Base-by-base conservation (phyloP, 1,284 basidiomycete genomes). In the Mrakiaceae sp. region DNA sequence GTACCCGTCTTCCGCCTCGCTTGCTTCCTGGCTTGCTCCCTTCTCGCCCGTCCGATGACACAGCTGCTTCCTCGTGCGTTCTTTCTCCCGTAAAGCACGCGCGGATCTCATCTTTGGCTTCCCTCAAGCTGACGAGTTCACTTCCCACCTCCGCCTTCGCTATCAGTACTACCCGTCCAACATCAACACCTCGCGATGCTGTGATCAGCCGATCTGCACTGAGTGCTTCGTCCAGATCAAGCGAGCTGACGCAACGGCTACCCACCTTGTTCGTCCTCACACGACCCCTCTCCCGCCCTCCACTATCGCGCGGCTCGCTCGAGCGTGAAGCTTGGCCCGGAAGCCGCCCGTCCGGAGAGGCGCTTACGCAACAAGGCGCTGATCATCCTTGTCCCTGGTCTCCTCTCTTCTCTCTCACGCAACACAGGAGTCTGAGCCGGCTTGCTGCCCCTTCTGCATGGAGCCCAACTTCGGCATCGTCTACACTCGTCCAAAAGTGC, bases 201-300 rank as follows among this genome's bases (percentile, higher is more conserved):
- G 95, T 75, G 90, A 94, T 79, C 95, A 99, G 72, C 88, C 90
- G 44, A 94, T 99, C 71, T 99, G 95, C 76, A 97, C 95, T 47
- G 95, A 99, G 77, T 99, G 95, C 75, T 98, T 99, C 73, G 93
- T 98, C 14, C 94, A 98, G 78, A 98, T 98, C 79, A 98, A 98
- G 79, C 87, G 95, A 63, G 84, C 83, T 59, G 96, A 98, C 71
- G 92, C 95, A 4, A 94, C 90, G 0, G 81, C 90, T 4, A 95
- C 91, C 0, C 92, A 96, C 76, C 80, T 95, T 60, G 88, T 89
- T 46, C 42, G 65, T 60, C 46, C 27, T 39, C 44, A 27, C 27
- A 27, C 27, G 27, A 27, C 27, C 27, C 27, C 27, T 27, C 27
- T 27, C 27, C 27, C 27, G 27, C 27, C 27, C 27, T 27, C 27